Evolutionary conservation across 1,139 yeast genomes (phyloP).

Genomic region (Yamadazyma diddensiae): DNA sequence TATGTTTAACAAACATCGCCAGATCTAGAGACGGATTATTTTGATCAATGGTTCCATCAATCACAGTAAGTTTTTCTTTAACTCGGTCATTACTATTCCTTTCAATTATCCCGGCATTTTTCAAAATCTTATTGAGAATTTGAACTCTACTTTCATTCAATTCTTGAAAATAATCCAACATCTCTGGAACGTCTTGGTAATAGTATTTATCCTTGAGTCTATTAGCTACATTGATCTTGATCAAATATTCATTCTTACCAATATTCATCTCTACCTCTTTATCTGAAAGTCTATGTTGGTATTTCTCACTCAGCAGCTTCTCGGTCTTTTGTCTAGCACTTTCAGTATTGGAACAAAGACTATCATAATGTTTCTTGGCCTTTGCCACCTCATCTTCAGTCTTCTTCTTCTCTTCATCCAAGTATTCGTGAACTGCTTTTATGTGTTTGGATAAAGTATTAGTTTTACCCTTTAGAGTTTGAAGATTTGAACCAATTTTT

Average conservation of each 20-base stretch:
- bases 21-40: slow-evolving; percentile 77
- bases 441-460: slow-evolving; percentile 56
- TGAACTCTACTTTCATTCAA: slow-evolving; percentile 77
- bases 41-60: slow-evolving; percentile 59
- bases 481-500: slow-evolving; percentile 63
- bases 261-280: slow-evolving; percentile 80
- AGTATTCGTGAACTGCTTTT: slow-evolving; percentile 55
- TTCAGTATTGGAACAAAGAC: slow-evolving; percentile 79
- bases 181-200: slow-evolving; percentile 91
- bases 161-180: slow-evolving; percentile 82
- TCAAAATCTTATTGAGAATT: slow-evolving; percentile 67
- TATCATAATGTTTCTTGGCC: slow-evolving; percentile 74
- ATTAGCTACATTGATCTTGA: slow-evolving; percentile 81
- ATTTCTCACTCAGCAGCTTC: slow-evolving; percentile 55
- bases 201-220: slow-evolving; percentile 88
- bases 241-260: slow-evolving; percentile 77
- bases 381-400: slow-evolving; percentile 66
- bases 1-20: slow-evolving; percentile 92
- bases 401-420: slow-evolving; percentile 54
- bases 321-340: slow-evolving; percentile 70
- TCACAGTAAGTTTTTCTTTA: slow-evolving; percentile 49
- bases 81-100: slow-evolving; percentile 52
- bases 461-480: slow-evolving; percentile 51
- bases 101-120: slow-evolving; percentile 64
- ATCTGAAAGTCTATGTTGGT: slow-evolving; percentile 56